Base-by-base conservation (phyloP, 2,329 filamentous ascomycete species). In the Botrytis paeoniae region DNA sequence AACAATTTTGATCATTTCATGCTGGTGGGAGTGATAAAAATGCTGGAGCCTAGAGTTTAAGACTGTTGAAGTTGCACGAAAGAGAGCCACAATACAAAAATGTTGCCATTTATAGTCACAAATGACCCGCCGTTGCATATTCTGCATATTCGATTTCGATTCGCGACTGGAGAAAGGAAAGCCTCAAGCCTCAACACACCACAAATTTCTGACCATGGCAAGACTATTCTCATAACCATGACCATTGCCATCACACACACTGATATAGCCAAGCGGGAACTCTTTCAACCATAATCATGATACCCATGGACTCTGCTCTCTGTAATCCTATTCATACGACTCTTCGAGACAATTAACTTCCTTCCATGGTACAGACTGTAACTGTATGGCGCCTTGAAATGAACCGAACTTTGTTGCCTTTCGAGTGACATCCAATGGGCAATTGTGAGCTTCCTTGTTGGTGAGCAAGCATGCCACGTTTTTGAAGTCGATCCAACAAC, bases 381-480 rank as follows among this genome's bases (percentile, higher is more conserved):
- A 61, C 54, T n/a, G 22, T 61, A 61, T 69, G 66, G 51, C 39
- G 18, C 57, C 22, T 61, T 61, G 8, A 32, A 18, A 41, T 45
- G n/a, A n/a, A 45, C 54, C 66, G 43, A 62, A n/a, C 54, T 62
- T 70, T 35, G 68, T 32, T 61, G 68, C 68, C 39, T 70, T 70
- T 70, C 14, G 29, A 45, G 60, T n/a, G n/a, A 8, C 12, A 7
- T 18, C 54, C 68, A 70, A 62, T 70, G 57, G 57, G 14, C 39
- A 62, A 16, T 5, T 20, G 20, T 22, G 22, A 43, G 22, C 48
- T 61, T 45, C 37, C 51, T 61, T 69, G 68, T 70, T 70, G 68
- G 68, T 62, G 68, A 61, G 69, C 69, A 63, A 71, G 69, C 69
- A 54, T 71, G 69, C 69, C 69, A 71, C 69, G 69, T 71, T 71